Conservation (phyloP, 176 grass and related monocot genomes). For the Dactylis glomerata region DNA sequence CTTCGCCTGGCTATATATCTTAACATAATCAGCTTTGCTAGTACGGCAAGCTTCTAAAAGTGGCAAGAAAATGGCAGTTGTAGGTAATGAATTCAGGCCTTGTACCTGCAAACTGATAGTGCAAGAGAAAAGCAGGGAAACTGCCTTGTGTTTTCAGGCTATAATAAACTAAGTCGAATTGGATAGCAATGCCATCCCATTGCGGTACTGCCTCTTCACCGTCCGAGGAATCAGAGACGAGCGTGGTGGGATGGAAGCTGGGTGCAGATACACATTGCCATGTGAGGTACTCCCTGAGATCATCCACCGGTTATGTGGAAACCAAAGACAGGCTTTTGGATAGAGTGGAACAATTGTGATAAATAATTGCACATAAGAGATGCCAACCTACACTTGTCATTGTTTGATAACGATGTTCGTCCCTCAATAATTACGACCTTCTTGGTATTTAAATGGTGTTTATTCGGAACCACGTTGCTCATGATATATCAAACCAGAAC, state of each 20-base stretch:
- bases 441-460: background rate
- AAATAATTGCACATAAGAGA: background rate
- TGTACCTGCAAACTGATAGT: conserved; percentile 30
- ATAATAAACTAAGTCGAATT: conserved; percentile 6
- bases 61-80: conserved; percentile 14
- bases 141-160: background rate
- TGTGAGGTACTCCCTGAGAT: background rate
- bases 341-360: background rate
- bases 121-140: background rate
- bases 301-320: background rate
- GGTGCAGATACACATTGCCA: conserved; percentile 14
- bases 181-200: background rate
- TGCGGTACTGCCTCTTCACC: background rate
- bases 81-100: background rate
- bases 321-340: conserved; percentile 4
- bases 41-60: conserved; percentile 21
- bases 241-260: conserved; percentile 27
- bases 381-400: conserved; percentile 21
- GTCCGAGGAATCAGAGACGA: conserved; percentile 41
- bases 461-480: background rate
- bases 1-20: background rate
- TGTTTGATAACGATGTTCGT: background rate
- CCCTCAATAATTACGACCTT: background rate
- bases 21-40: background rate
- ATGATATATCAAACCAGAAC: background rate